A percentile compares a stretch with the other conserved stretches of the same genome.
Evolutionary conservation across 2,329 filamentous ascomycete genomes (phyloP).

Genomic region (Beauveria sp.): DNA sequence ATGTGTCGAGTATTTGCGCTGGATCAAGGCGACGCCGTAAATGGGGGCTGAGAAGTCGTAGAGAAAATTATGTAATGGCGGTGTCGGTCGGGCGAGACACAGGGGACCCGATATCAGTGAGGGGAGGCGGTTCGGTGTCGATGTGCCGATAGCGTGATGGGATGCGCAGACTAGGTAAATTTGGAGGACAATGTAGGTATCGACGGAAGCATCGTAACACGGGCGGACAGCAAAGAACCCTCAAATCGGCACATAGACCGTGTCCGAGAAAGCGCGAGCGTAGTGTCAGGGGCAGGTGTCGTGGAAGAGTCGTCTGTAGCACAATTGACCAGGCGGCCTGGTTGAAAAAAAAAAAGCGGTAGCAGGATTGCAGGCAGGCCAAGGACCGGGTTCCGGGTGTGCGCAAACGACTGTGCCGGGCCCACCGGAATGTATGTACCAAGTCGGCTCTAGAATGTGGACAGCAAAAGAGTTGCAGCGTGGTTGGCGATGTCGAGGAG

Average conservation of each 20-base stretch:
- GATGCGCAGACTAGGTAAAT: background rate
- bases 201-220: background rate
- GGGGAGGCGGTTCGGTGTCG: background rate
- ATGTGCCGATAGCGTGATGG: background rate
- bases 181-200: background rate
- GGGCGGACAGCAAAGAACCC: too few species aligned
- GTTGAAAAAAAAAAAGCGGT: background rate
- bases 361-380: background rate
- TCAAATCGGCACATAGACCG: background rate
- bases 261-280: background rate
- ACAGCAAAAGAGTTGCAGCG: background rate
- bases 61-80: background rate
- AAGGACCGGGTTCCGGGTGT: background rate
- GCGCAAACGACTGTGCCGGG: slow-evolving; percentile 4
- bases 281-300: slow-evolving; percentile 3
- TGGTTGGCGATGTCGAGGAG: background rate
- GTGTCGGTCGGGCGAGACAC: slow-evolving; percentile 1
- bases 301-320: slow-evolving; percentile 6
- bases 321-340: slow-evolving; percentile 1
- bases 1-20: background rate
- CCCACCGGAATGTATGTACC: slow-evolving; percentile 4
- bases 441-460: background rate
- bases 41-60: background rate
- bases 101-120: slow-evolving; percentile 1
- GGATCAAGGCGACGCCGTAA: background rate